phyloP scores from a whole-genome alignment of 768 basidiomycete genomes.

The Rhizopogon roseolus region DNA sequence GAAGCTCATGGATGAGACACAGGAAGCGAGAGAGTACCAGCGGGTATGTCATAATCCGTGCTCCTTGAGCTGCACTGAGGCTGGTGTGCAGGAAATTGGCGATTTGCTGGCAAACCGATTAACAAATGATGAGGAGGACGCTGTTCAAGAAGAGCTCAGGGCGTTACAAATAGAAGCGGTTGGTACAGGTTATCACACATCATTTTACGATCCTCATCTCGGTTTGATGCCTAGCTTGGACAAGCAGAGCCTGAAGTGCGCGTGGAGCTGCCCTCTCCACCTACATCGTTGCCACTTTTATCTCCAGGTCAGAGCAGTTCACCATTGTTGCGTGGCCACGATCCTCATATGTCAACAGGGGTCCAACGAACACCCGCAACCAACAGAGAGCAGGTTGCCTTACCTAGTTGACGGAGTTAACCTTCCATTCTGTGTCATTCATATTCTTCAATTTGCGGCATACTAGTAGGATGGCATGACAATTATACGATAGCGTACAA shows the following conservation, averaged over 20 bases:
- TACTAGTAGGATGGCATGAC: not conserved
- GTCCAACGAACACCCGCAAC: not conserved
- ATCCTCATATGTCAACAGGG: slow-evolving; percentile 4
- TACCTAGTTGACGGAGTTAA: slow-evolving; percentile 16
- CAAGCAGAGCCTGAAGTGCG: slow-evolving; percentile 21
- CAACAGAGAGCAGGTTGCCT: slow-evolving; percentile 11
- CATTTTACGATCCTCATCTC: not conserved
- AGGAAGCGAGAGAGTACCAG: slow-evolving; percentile 91
- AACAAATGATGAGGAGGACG: slow-evolving; percentile 88
- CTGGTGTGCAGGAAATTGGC: slow-evolving; percentile 71
- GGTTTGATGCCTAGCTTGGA: slow-evolving; percentile 22
- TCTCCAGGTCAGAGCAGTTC: slow-evolving; percentile 25
- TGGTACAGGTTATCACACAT: not conserved
- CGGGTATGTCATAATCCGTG: slow-evolving; percentile 40
- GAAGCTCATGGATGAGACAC: slow-evolving; percentile 87
- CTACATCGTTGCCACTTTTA: slow-evolving; percentile 38
- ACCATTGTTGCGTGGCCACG: not conserved
- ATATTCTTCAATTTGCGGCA: not conserved
- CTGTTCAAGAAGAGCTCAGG: slow-evolving; percentile 79
- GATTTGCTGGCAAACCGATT: slow-evolving; percentile 81
- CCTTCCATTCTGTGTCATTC: not conserved
- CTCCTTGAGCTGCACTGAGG: not conserved
- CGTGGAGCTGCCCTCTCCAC: slow-evolving; percentile 50
- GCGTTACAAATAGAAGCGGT: slow-evolving; percentile 64
- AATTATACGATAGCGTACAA: not conserved